These are phyloP conservation scores for Pseudogymnoascus pannorum DNA, from an alignment of 2,329 filamentous ascomycete genomes.

Conservation along the genomic window DNA sequence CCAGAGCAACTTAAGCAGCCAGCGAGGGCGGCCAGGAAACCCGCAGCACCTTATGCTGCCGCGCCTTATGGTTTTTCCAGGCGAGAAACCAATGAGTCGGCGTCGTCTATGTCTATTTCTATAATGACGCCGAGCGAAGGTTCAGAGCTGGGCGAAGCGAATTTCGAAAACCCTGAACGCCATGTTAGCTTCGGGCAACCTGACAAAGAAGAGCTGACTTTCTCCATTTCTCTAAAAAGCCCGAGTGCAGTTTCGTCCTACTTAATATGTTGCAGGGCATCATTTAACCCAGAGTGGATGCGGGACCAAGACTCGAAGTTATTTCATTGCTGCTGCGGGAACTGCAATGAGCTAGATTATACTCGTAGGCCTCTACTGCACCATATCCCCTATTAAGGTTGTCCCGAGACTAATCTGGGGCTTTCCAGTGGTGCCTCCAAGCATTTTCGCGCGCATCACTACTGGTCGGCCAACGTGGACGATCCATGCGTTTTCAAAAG, in stretches of 20 bases:
- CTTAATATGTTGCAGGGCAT: not conserved
- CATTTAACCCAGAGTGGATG: slow-evolving; percentile 10
- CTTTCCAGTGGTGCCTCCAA: not conserved
- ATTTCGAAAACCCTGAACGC: not conserved
- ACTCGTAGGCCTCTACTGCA: not conserved
- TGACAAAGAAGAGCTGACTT: not conserved
- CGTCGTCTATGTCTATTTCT: not conserved
- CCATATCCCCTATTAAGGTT: not conserved
- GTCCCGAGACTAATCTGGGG: not conserved
- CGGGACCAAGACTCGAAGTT: not conserved
- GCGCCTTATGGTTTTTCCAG: not conserved
- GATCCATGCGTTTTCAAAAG: slow-evolving; percentile 9
- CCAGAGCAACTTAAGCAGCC: not conserved
- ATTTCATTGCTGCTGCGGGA: slow-evolving; percentile 2
- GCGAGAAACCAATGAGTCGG: not conserved
- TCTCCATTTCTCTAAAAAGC: not conserved
- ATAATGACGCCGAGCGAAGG: not conserved
- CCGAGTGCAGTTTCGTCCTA: not conserved
- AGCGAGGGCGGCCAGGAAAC: not conserved
- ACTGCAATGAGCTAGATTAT: slow-evolving; percentile 9
- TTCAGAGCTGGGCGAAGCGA: not conserved
- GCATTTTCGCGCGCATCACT: slow-evolving; percentile 7
- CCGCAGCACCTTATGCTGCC: not conserved
- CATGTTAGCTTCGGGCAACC: not conserved
- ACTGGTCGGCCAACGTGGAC: slow-evolving; percentile 1